phyloP scores from a whole-genome alignment of 164 flowering plant genomes.

The Vitis rupestris region DNA sequence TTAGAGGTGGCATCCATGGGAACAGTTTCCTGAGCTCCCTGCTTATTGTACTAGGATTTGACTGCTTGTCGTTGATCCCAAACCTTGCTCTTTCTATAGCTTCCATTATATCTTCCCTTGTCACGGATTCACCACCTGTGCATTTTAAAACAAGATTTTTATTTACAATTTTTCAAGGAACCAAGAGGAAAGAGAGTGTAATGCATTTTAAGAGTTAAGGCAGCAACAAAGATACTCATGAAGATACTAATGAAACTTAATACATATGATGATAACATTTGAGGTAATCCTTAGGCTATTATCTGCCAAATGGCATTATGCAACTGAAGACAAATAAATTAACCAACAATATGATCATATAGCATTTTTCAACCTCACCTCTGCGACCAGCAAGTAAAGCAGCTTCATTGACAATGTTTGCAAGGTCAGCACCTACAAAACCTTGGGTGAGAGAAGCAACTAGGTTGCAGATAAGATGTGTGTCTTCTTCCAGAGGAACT shows the following conservation, averaged over 20 bases:
- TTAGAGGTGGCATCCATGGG: conserved; percentile 85
- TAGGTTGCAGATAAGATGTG: conserved; percentile 57
- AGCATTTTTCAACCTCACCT: conserved; percentile 47
- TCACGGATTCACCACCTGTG: conserved; percentile 71
- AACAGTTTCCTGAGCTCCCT: conserved; percentile 76
- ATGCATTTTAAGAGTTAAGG: too few species aligned
- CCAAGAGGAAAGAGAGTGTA: too few species aligned
- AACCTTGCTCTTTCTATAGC: conserved; percentile 93
- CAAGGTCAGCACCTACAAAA: conserved; percentile 97
- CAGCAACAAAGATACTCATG: too few species aligned
- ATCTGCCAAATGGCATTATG: too few species aligned
- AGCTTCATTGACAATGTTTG: conserved; percentile 93
- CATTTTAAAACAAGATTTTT: background rate
- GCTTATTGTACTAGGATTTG: conserved; percentile 37
- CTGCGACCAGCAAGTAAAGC: conserved; percentile 96
- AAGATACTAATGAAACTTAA: too few species aligned
- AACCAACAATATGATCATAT: background rate
- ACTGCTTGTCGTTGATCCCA: conserved; percentile 66
- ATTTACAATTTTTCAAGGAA: too few species aligned
- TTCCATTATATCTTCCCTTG: conserved; percentile 90
- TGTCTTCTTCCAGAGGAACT: conserved; percentile 87
- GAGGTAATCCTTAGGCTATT: too few species aligned
- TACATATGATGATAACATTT: too few species aligned
- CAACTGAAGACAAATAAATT: too few species aligned
- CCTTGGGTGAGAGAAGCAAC: conserved; percentile 92